Percentiles rank a stretch among this genome's conserved stretches.
Conservation (phyloP, 2,329 filamentous ascomycete genomes). For the Sordariomycetes sp. region DNA sequence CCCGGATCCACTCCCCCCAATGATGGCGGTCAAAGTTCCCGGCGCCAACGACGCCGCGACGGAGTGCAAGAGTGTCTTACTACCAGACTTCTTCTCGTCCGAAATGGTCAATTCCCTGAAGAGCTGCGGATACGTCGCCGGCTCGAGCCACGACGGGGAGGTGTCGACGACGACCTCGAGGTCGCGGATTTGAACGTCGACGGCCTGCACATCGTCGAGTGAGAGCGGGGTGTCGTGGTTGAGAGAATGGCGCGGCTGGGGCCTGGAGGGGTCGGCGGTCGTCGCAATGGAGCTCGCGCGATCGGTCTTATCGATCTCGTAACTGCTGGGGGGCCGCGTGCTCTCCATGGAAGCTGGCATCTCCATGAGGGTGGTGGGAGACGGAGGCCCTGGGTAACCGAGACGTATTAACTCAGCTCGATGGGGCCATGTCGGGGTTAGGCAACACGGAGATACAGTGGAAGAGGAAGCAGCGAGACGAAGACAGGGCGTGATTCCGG, state of each 20-base stretch:
- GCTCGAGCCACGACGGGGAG: constrained; percentile 37
- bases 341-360: background rate
- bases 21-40: constrained; percentile 60
- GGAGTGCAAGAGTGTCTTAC: constrained; percentile 44
- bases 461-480: background rate
- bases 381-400: background rate
- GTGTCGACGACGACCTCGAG: constrained; percentile 44
- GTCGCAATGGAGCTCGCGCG: constrained; percentile 18
- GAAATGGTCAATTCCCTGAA: constrained; percentile 23
- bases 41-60: constrained; percentile 50
- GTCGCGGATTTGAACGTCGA: constrained; percentile 37
- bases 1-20: constrained; percentile 61
- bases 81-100: constrained; percentile 11
- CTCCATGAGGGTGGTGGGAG: background rate
- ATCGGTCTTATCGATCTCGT: constrained; percentile 18
- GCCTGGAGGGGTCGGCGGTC: constrained; percentile 10
- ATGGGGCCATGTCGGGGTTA: background rate
- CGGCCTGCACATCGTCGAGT: constrained; percentile 39
- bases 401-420: background rate
- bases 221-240: constrained; percentile 23
- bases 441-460: background rate
- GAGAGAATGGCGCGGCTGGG: constrained; percentile 12
- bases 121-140: constrained; percentile 28
- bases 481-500: background rate
- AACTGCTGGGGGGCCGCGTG: background rate